These are phyloP conservation scores for Tetrastigma voinierianum DNA, from an alignment of 164 flowering plant species.

Conservation along the genomic window DNA sequence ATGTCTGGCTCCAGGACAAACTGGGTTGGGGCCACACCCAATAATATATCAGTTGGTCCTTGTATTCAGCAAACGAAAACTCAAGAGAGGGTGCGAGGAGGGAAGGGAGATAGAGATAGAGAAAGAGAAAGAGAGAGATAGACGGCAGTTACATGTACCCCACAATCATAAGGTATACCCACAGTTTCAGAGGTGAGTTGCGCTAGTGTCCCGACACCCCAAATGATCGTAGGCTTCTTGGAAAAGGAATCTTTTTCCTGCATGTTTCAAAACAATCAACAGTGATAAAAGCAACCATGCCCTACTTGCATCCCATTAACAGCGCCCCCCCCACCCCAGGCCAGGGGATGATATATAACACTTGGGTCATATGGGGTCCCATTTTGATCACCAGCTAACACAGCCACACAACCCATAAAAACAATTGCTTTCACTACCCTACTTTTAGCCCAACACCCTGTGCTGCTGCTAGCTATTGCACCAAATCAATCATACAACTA, in stretches of 20 bases:
- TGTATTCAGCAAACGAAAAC: too few relatives aligned
- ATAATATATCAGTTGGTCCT: too few relatives aligned
- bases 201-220: background rate
- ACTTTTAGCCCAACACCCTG: too few relatives aligned
- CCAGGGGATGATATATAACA: background rate
- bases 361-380: constrained; percentile 1
- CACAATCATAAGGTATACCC: constrained; percentile 6
- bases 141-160: background rate
- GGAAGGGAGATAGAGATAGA: background rate
- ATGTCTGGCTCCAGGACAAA: background rate
- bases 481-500: background rate
- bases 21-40: background rate
- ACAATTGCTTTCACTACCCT: background rate
- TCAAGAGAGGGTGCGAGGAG: background rate
- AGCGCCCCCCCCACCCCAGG: background rate
- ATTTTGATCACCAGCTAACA: background rate
- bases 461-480: too few relatives aligned
- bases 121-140: background rate
- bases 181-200: background rate
- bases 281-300: constrained; percentile 8
- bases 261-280: constrained; percentile 14
- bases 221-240: background rate
- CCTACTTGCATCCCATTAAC: constrained; percentile 5
- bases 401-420: background rate
- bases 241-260: constrained; percentile 6